Base-by-base conservation (phyloP, 2,329 filamentous ascomycete genomes). In the Pseudofabraea citricarpa region DNA sequence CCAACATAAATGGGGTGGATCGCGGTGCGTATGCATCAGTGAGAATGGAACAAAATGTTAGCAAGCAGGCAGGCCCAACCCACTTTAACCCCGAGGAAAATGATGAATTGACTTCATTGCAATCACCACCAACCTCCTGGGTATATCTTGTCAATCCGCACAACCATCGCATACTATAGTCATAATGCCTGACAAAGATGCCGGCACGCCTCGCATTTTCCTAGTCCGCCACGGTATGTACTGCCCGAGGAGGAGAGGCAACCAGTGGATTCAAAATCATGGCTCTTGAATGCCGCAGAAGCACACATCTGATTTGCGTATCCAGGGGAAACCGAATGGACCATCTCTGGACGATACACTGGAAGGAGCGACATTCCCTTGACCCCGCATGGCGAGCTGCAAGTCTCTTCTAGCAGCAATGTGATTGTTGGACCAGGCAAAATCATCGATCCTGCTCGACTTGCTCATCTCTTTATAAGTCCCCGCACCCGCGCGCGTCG, bases 271-370 rank as follows among this genome's bases (percentile, higher is more conserved):
- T n/a, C n/a, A n/a, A n/a, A n/a, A n/a, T n/a, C n/a, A n/a, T n/a
- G n/a, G n/a, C n/a, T n/a, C 42, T 36, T 46, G 16, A 8, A 40
- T n/a, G n/a, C n/a, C n/a, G n/a, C n/a, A 23, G 18, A 10, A 29
- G 20, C 19, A 41, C 16, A 19, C 27, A 20, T 40, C 48, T 54
- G 24, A 54, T 36, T 40, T 32, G 36, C 12, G n/a, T 12, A 5
- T 16, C 20, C 29, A 64, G 68, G 69, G 22, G 68, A 72, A 51
- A 72, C 69, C 3, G 69, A 72, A 58, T 72, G 70, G 70, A 65
- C 69, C 2, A 66, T 65, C 16, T 66, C 60, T 23, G 69, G 70
- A n/a, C 63, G 63, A n/a, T 70, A 65, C 53, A 73, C 70, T 1
- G 68, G 68, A 24, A 54, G 49, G 31, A 67, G 60, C 46, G 67